Conservation (phyloP, 768 basidiomycete genomes). For the Tylopilus sp. region DNA sequence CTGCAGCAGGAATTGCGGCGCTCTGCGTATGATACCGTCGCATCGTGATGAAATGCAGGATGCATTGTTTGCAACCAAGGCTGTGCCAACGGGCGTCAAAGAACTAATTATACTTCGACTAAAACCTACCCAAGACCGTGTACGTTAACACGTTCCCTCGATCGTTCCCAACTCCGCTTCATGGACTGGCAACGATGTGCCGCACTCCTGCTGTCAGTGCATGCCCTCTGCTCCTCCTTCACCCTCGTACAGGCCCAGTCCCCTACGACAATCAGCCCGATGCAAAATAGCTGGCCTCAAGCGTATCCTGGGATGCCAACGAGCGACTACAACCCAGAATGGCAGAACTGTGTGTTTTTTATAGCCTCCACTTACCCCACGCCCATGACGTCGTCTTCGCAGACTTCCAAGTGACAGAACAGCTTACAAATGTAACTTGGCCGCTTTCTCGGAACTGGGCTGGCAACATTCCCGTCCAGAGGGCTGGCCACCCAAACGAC, state of each 20-base stretch:
- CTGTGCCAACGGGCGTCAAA: not conserved
- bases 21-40: no score
- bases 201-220: not conserved
- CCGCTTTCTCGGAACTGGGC: slow-evolving; percentile 47
- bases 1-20: not conserved
- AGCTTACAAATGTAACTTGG: slow-evolving; percentile 60
- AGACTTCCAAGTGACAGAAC: slow-evolving; percentile 59
- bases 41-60: not conserved
- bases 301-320: not conserved
- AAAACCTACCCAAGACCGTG: no score
- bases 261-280: not conserved
- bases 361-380: not conserved
- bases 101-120: no score
- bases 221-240: not conserved
- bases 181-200: not conserved
- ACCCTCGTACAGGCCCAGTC: not conserved
- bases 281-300: not conserved
- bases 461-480: slow-evolving; percentile 62
- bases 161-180: not conserved
- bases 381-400: not conserved
- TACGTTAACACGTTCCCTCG: not conserved
- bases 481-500: slow-evolving; percentile 57
- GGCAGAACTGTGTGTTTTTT: slow-evolving; percentile 43
- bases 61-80: no score
- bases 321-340: not conserved